Evolutionary conservation across 2,329 filamentous ascomycete genomes (phyloP).

Genomic region (Aspergillus carbonarius): DNA sequence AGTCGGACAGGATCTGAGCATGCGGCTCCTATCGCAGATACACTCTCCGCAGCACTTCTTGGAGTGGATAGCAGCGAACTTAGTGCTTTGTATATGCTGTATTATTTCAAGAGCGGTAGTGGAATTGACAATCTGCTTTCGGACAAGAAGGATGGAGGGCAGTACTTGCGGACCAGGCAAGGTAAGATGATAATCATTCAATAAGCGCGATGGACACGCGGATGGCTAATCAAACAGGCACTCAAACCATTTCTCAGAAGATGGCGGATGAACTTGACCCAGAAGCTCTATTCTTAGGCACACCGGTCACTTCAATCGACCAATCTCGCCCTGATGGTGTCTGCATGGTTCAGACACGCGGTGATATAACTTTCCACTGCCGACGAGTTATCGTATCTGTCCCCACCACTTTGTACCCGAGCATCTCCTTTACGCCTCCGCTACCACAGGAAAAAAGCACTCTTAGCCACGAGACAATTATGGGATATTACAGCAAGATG

Average conservation of each 20-base stretch:
- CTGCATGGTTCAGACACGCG: neutral
- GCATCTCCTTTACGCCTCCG: constrained; percentile 49
- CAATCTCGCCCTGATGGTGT: neutral
- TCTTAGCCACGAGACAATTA: constrained; percentile 34
- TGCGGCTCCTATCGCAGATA: neutral
- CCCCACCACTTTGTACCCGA: constrained; percentile 47
- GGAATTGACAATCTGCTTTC: neutral
- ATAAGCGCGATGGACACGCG: too few relatives aligned
- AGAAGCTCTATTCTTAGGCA: neutral
- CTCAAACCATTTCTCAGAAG: neutral
- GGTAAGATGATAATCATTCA: neutral
- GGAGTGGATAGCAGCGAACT: neutral
- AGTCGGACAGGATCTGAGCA: neutral
- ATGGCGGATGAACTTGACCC: neutral
- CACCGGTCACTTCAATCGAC: neutral
- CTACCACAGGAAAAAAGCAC: constrained; percentile 45
- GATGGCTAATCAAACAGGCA: neutral
- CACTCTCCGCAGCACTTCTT: constrained; percentile 4
- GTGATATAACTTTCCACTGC: neutral
- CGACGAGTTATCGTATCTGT: constrained; percentile 49
- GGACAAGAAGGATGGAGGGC: neutral
- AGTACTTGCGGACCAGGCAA: neutral
- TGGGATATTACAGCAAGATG: constrained; percentile 54
- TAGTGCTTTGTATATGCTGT: neutral
- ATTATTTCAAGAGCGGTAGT: neutral